Percentiles rank a stretch among this genome's conserved stretches.
phyloP scores from a whole-genome alignment of 2,329 filamentous ascomycete species.

The Fusarium musae region DNA sequence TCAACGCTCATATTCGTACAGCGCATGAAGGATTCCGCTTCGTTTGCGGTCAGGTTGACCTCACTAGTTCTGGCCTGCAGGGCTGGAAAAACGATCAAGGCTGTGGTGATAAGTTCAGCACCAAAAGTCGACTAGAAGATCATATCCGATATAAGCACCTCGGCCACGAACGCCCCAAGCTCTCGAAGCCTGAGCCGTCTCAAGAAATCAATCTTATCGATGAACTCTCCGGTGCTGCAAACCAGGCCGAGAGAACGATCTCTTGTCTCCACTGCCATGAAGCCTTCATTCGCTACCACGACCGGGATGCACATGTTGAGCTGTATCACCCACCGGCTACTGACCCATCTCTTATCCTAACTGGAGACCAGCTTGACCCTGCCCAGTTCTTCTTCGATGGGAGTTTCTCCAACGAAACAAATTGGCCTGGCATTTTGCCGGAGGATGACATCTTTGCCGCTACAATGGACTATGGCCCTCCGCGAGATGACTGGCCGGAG shows the following conservation, averaged over 20 bases:
- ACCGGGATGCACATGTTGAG: constrained; percentile 60
- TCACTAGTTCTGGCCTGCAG: constrained; percentile 66
- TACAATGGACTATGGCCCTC: constrained; percentile 46
- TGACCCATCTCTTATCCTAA: constrained; percentile 42
- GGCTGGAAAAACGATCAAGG: constrained; percentile 74
- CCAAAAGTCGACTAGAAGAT: constrained; percentile 82
- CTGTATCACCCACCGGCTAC: constrained; percentile 39
- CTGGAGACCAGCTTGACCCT: constrained; percentile 32
- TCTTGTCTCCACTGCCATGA: constrained; percentile 58
- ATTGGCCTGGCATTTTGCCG: constrained; percentile 40
- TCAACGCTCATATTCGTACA: constrained; percentile 80
- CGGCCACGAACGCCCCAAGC: constrained; percentile 60
- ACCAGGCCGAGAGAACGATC: constrained; percentile 56
- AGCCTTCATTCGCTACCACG: constrained; percentile 62
- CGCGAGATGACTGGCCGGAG: constrained; percentile 56
- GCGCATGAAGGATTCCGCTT: constrained; percentile 82
- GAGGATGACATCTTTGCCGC: constrained; percentile 52
- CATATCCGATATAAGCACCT: constrained; percentile 87
- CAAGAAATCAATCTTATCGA: constrained; percentile 51
- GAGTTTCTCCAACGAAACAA: constrained; percentile 20
- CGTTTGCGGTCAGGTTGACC: constrained; percentile 78
- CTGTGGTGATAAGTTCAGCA: constrained; percentile 80
- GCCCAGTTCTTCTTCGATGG: constrained; percentile 38
- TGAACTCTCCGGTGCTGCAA: constrained; percentile 55
- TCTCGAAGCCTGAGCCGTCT: constrained; percentile 35